Conservation (phyloP, 1,139 yeast species). For the Saccharomyces hybrid region DNA sequence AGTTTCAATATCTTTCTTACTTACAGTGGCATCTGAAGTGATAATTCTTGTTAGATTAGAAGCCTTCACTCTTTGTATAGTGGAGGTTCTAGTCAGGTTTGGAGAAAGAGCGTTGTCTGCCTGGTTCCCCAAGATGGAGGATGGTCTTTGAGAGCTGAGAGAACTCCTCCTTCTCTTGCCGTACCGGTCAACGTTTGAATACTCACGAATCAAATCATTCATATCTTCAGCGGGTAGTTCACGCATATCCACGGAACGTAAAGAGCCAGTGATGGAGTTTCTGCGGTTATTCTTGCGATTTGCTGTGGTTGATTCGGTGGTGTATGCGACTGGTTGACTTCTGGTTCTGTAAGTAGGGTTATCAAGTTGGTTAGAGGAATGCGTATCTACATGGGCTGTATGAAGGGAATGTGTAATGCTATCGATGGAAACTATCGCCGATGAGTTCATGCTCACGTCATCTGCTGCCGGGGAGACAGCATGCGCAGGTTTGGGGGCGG, state of each 20-base stretch:
- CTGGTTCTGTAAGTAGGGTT: constrained; percentile 8
- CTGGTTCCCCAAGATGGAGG: not conserved
- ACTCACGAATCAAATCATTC: constrained; percentile 53
- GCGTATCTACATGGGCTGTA: not conserved
- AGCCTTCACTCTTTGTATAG: constrained; percentile 3
- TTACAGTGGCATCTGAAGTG: constrained; percentile 19
- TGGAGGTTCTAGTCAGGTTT: not conserved
- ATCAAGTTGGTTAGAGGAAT: not conserved
- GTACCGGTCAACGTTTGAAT: constrained; percentile 40
- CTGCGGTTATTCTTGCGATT: constrained; percentile 4
- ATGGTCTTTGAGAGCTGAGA: constrained; percentile 4
- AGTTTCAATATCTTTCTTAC: constrained; percentile 10
- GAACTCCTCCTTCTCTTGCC: constrained; percentile 23
- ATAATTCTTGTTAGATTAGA: constrained; percentile 16
- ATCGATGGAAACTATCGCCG: not conserved
- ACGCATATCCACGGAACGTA: constrained; percentile 6
- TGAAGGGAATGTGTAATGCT: not conserved
- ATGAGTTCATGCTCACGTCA: not conserved
- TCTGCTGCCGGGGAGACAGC: not conserved
- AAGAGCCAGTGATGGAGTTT: constrained; percentile 3
- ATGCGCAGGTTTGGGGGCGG: not conserved
- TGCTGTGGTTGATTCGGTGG: constrained; percentile 4
- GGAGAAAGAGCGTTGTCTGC: not conserved
- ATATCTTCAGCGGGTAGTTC: constrained; percentile 30
- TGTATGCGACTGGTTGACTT: constrained; percentile 23